phyloP scores from a whole-genome alignment of 306 rosid species.

The Gastrolobium bilobum region DNA sequence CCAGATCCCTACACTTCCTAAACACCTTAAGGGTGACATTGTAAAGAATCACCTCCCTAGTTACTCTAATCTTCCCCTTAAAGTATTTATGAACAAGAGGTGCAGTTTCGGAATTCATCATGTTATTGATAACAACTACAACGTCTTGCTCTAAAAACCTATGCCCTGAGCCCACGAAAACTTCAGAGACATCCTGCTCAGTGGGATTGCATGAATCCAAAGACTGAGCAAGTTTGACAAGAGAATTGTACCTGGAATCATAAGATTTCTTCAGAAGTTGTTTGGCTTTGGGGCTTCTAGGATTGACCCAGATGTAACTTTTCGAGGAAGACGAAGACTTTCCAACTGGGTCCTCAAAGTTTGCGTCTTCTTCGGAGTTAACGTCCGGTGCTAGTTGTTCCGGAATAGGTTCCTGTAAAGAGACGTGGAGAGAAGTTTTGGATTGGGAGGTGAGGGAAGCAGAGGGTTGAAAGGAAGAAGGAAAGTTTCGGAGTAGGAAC shows the following conservation, averaged over 20 bases:
- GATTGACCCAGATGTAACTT: constrained; percentile 86
- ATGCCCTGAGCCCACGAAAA: constrained; percentile 61
- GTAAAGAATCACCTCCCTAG: constrained; percentile 74
- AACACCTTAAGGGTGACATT: constrained; percentile 89
- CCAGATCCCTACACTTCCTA: constrained; percentile 74
- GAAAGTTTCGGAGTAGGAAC: constrained; percentile 37
- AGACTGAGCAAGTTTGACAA: constrained; percentile 62
- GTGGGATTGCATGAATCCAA: constrained; percentile 67
- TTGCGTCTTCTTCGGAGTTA: constrained; percentile 28
- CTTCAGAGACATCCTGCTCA: constrained; percentile 57
- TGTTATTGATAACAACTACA: constrained; percentile 71
- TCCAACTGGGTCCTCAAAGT: constrained; percentile 43
- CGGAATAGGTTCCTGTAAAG: constrained; percentile 61
- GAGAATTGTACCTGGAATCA: constrained; percentile 76
- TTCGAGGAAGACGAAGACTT: constrained; percentile 60
- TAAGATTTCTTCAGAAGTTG: constrained; percentile 70
- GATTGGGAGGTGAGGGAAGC: constrained; percentile 40
- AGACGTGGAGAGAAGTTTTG: constrained; percentile 65
- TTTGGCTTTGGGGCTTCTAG: constrained; percentile 84
- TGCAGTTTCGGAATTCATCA: constrained; percentile 65
- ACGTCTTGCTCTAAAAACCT: constrained; percentile 80
- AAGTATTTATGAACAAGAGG: constrained; percentile 66
- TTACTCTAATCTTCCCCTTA: constrained; percentile 56
- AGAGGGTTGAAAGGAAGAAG: constrained; percentile 45
- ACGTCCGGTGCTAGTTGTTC: constrained; percentile 31